Evolutionary conservation across 208 protist species (phyloP), one percentile per base, ranked within the genome.

Genomic region (Sergeia podlipaevii): DNA sequence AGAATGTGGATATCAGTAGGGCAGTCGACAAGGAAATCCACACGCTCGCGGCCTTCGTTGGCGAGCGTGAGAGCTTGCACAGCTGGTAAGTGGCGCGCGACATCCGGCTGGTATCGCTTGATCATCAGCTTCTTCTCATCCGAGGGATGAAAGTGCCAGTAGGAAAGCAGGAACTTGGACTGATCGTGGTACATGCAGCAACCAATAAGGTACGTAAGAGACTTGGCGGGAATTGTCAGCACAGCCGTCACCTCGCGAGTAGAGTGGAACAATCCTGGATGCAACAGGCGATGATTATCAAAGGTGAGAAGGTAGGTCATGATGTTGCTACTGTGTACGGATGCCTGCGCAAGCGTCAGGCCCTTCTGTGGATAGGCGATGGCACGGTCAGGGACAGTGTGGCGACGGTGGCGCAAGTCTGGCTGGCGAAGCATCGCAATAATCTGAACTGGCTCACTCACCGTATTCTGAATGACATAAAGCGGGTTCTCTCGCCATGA

Each of bases 401-500:
- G 75, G 32, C 70, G 49, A 30, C 71, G 17, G 43, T 79, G 68
- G 15, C 79, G 74, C 52, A 77, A 71, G 48, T 87, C 79, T 1
- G 74, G 79, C 37, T 80, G 67, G 3, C 77, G 62, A n/a, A 90
- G 54, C 60, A 86, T 74, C 18, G 76, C 61, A 0, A 72, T 43
- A 2, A 89, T 46, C 45, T 73, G 63, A 11, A 86, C 45, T 8
- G 61, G 47, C 26, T 74, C 54, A 0, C 61, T 32, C 0, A 63
- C 60, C 15, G n/a, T 45, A 60, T 84, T 86, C 21, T 52, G 58
- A 30, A 83, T 63, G 23, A 70, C 55, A 60, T 87, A 91, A 17
- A 85, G 67, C 38, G 83, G 83, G 44, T 91, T 91, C 44, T 81
- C 60, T 11, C 79, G 70, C 79, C 83, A 91, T 17, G 78, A 80